phyloP scores from a whole-genome alignment of 805 yeast species.

The Komagataella phaffii region DNA sequence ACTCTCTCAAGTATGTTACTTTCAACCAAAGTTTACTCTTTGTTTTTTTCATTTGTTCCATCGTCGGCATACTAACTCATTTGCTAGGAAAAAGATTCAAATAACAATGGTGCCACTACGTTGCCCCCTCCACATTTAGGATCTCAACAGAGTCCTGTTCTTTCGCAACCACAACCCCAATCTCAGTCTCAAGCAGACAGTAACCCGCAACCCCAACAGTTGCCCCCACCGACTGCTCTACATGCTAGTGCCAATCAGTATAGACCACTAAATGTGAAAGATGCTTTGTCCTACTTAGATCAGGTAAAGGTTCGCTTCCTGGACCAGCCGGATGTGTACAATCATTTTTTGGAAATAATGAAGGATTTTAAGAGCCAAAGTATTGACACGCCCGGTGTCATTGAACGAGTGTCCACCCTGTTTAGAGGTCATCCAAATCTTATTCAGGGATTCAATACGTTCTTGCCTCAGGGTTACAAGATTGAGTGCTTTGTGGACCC shows the following conservation, averaged over 20 bases:
- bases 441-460: constrained; percentile 96
- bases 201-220: constrained; percentile 1
- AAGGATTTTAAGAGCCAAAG: constrained; percentile 94
- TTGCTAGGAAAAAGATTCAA: neutral
- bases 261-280: constrained; percentile 87
- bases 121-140: constrained; percentile 6
- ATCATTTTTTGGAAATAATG: constrained; percentile 94
- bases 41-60: neutral
- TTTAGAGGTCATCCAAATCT: constrained; percentile 89
- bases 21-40: neutral
- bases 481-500: constrained; percentile 88
- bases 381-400: constrained; percentile 97
- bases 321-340: constrained; percentile 90
- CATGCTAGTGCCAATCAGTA: constrained; percentile 23
- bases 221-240: constrained; percentile 8
- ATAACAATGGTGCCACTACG: neutral
- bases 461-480: constrained; percentile 90
- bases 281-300: constrained; percentile 89
- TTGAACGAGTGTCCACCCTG: constrained; percentile 82
- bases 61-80: neutral
- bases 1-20: constrained; percentile 14
- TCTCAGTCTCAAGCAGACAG: constrained; percentile 6
- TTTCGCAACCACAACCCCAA: constrained; percentile 11
- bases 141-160: constrained; percentile 8
- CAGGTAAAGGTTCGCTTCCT: constrained; percentile 90